Percentiles rank a stretch among this genome's conserved stretches.
Evolutionary conservation across 805 yeast species (phyloP).

Genomic region (Yamadazyma nakazawae): DNA sequence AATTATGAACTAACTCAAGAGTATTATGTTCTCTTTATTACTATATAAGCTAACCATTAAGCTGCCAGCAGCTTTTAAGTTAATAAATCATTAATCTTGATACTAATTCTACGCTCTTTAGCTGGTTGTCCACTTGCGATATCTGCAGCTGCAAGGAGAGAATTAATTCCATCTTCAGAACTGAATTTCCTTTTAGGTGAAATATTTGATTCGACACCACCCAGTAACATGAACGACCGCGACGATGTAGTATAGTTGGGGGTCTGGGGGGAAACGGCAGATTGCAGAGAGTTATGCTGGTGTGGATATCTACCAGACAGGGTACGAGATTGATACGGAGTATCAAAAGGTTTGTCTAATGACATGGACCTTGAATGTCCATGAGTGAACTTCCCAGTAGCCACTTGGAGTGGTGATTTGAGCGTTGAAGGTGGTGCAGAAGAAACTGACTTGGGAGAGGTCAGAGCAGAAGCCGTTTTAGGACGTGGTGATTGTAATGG

Average conservation of each 20-base stretch:
- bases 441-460: conserved; percentile 6
- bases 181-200: background rate
- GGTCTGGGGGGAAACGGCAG: conserved; percentile 4
- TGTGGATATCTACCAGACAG: background rate
- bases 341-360: conserved; percentile 7
- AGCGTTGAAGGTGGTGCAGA: conserved; percentile 4
- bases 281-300: background rate
- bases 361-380: conserved; percentile 3
- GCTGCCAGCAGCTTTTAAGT: conserved; percentile 11
- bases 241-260: conserved; percentile 5
- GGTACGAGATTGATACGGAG: background rate
- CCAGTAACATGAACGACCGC: background rate
- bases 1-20: background rate
- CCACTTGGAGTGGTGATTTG: conserved; percentile 1
- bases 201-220: background rate
- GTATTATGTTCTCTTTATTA: background rate
- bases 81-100: conserved; percentile 31
- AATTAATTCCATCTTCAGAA: conserved; percentile 23
- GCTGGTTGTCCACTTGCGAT: conserved; percentile 13
- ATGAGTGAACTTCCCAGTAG: background rate
- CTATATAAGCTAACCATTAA: background rate
- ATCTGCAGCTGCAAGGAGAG: conserved; percentile 30
- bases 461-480: background rate
- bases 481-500: background rate
- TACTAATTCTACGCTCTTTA: conserved; percentile 16